Evolutionary conservation across 1,139 yeast species (phyloP), one percentile per base, ranked within the genome.

Genomic region (Suhomyces terraborum): DNA sequence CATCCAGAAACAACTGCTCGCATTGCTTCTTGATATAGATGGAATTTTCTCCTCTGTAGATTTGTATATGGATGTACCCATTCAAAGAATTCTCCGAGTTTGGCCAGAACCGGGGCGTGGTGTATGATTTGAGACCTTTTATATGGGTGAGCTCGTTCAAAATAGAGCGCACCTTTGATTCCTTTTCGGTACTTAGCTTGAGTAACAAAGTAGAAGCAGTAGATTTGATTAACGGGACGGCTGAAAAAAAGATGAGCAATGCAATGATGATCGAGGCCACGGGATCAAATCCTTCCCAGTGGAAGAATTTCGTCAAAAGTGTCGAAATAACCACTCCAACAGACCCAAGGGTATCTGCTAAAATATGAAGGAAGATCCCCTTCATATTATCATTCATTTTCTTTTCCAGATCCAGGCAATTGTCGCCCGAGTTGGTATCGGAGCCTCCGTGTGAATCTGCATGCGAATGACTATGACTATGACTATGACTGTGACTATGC

Each of bases 281-380:
- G 0, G 99, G 97, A 58, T 93, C 99, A 58, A 88, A 87, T 1
- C 87, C 86, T 30, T 77, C 70, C 64, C 83, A 75, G 16, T 72
- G 65, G 58, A 82, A 76, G 12, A 75, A 47, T 43, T 79, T 80
- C 17, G 86, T 81, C 29, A 84, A 62, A 2, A 84, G 43, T 0
- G 98, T 93, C 0, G 98, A 89, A 0, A 88, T 64, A 9, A 94
- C 93, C 18, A 94, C 99, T 5, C 98, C 98, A 0, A 89, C 95
- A 0, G 98, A 91, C 0, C 99, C 98, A 24, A 94, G 69, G 0
- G 98, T 93, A 55, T 93, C 99, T 0, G 99, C 98, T 35, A 93
- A 63, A 32, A 93, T 87, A 54, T 93, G 99, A 32, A 93, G 68
- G 53, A 93, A 93, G 8, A 93, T 88, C 17, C 99, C 99, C 47